Percentiles rank a stretch among this genome's conserved stretches.
Conservation (phyloP, 2,329 filamentous ascomycete species). For the Trichoderma polysporum region DNA sequence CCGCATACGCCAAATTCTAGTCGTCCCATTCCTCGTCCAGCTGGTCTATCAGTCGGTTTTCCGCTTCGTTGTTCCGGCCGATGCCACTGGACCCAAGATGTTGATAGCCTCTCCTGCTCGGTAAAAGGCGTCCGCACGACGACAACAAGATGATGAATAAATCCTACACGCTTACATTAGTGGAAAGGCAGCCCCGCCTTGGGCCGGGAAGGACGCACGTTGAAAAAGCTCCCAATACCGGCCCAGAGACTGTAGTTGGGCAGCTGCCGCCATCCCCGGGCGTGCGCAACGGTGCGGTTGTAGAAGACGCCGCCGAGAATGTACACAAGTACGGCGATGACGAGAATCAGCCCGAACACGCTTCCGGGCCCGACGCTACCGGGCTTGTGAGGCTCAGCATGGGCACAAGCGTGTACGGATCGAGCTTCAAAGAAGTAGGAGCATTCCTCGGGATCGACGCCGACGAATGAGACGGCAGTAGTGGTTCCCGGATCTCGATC, state of each 20-base stretch:
- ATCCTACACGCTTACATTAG: constrained; percentile 46
- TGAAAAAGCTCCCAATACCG: constrained; percentile 79
- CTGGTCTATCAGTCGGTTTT: constrained; percentile 93
- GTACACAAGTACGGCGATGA: constrained; percentile 79
- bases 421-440: constrained; percentile 94
- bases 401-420: constrained; percentile 75
- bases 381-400: constrained; percentile 67
- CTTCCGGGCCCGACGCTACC: constrained; percentile 68
- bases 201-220: constrained; percentile 48
- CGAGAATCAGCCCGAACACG: constrained; percentile 84
- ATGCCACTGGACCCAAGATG: constrained; percentile 60
- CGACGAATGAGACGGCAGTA: constrained; percentile 79
- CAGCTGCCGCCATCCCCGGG: constrained; percentile 90
- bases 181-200: constrained; percentile 34
- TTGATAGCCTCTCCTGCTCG: constrained; percentile 65
- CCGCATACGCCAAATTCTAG: constrained; percentile 30
- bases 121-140: constrained; percentile 66
- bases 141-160: constrained; percentile 67
- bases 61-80: constrained; percentile 67
- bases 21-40: constrained; percentile 98
- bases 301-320: constrained; percentile 91
- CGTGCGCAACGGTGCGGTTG: constrained; percentile 90
- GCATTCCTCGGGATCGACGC: constrained; percentile 81
- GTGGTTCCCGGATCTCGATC: constrained; percentile 73
- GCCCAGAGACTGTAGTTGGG: constrained; percentile 95